Evolutionary conservation across 805 yeast genomes (phyloP), one percentile per base, ranked within the genome.

Genomic region (Metschnikowia borealis): DNA sequence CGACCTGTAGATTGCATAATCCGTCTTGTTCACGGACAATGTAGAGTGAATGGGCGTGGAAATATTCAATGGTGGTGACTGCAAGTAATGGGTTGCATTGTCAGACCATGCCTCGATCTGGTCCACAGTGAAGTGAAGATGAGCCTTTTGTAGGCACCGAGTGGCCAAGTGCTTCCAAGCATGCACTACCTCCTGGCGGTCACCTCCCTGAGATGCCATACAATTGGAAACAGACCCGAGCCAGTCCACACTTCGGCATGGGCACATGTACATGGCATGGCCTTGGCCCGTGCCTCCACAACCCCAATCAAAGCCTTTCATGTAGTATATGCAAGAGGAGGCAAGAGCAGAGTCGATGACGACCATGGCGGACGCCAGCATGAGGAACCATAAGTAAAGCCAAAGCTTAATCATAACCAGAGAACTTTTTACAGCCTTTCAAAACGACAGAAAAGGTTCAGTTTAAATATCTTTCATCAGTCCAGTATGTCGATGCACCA

Each of bases 211-310:
- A 5, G 59, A 47, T 5, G 45, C 47, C 54, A 57, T 57, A 38
- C 60, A 57, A 29, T 54, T 51, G 40, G 55, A 20, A 20, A 57
- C 59, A 6, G 59, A 55, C 7, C 60, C 60, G 5, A 57, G 47
- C 60, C 60, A 57, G 46, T 57, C 60, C 18, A 57, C 50, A 14
- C 49, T 57, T 33, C 35, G 46, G 48, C 60, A 57, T n/a, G 59
- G 51, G 44, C 60, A 57, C 53, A 43, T 48, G 47, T 57, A 57
- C 55, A 57, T 50, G 17, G 48, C 49, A 29, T 48, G 50, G 46
- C 60, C 59, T 46, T 57, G 60, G 39, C 60, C 60, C 10, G 60
- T 46, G 37, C 60, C 60, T 3, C 59, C 60, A 38, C 60, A 57
- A 29, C 60, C 60, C 60, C 60, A 57, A 41, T 57, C 47, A 40